Base-by-base conservation (phyloP, 169 alveolate species). In the Plasmodium gonderi region DNA sequence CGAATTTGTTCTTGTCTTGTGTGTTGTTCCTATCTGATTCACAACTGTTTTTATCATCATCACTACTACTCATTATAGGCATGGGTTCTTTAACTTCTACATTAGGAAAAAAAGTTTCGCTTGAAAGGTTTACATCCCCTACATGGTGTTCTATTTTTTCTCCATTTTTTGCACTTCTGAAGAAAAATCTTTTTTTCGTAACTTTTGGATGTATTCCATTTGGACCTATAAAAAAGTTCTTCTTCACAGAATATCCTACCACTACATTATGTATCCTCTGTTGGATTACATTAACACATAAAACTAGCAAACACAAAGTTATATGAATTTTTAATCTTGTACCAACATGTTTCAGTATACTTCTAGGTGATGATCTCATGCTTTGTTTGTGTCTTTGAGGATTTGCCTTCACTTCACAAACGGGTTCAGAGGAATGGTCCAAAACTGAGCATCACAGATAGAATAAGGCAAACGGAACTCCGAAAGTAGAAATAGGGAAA, bases 321-420 rank as follows among this genome's bases (percentile, higher is more conserved):
- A 83, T 60, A 49, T 72, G 40, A 33, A 83, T 83, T 83, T 69
- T 83, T 83, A 83, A 42, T 83, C 64, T 83, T 49, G 38, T 83
- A 69, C 92, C 92, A 83, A 69, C 82, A 82, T 82, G 36, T 38
- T 83, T 49, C 38, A 83, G 54, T 31, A 47, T 38, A 69, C 68
- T 69, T 40, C 40, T 51, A 60, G 54, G 65, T 68, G 64, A 72
- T n/a, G 92, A 44, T 69, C 33, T 83, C 92, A 83, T 83, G 76
- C 83, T 83, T 80, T 45, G 72, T 38, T 31, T 42, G n/a, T 45
- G 47, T 51, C 20, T 36, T 38, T 65, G 42, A 14, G 44, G 45
- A 45, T n/a, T 67, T 80, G 26, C 38, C 72, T 40, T 51, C 11
- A 17, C 14, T 68, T 36, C 26, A 60, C 69, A n/a, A 36, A 14